A percentile compares a stretch with the other conserved stretches of the same genome.
phyloP scores from a whole-genome alignment of 495 filamentous ascomycete species.

The Aspergillus mulundensis region DNA sequence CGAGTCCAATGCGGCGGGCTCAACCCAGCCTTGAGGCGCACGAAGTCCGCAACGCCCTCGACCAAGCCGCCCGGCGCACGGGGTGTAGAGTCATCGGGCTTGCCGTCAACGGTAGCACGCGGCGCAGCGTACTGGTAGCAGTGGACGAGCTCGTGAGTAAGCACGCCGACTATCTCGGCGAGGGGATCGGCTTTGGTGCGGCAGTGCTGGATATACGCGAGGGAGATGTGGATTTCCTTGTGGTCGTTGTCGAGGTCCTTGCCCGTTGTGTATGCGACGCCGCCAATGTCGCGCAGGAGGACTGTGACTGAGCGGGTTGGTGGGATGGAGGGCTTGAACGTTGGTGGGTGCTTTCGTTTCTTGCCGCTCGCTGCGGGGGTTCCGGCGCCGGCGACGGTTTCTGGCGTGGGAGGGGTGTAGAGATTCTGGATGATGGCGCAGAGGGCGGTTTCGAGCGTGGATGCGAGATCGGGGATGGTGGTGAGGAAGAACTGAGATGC shows the following conservation, averaged over 20 bases:
- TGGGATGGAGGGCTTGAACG: conserved; percentile 39
- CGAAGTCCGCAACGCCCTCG: conserved; percentile 94
- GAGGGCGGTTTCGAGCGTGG: conserved; percentile 59
- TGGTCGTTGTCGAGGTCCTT: conserved; percentile 79
- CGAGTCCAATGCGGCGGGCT: conserved; percentile 82
- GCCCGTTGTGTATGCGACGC: conserved; percentile 87
- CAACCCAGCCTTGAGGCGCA: conserved; percentile 69
- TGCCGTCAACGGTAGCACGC: conserved; percentile 18
- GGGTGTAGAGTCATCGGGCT: conserved; percentile 26
- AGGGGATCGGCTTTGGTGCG: conserved; percentile 34
- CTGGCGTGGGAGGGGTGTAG: conserved; percentile 42
- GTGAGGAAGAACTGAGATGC: conserved; percentile 61
- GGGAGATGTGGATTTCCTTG: conserved; percentile 90
- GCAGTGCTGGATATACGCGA: conserved; percentile 62
- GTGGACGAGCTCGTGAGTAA: conserved; percentile 93
- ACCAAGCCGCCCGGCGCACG: conserved; percentile 70
- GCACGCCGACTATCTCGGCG: conserved; percentile 74
- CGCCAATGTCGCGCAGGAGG: conserved; percentile 71
- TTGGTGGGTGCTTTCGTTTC: conserved; percentile 1
- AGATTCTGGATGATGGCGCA: conserved; percentile 59
- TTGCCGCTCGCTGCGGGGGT: neutral
- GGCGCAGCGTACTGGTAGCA: conserved; percentile 82
- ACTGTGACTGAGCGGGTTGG: conserved; percentile 77
- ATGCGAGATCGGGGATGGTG: conserved; percentile 51
- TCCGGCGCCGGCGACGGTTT: conserved; percentile 13